A percentile compares a stretch with the other conserved stretches of the same genome.
These are phyloP conservation scores for Amaranthus cruentus DNA, from an alignment of 148 eudicot genomes.

Conservation along the genomic window DNA sequence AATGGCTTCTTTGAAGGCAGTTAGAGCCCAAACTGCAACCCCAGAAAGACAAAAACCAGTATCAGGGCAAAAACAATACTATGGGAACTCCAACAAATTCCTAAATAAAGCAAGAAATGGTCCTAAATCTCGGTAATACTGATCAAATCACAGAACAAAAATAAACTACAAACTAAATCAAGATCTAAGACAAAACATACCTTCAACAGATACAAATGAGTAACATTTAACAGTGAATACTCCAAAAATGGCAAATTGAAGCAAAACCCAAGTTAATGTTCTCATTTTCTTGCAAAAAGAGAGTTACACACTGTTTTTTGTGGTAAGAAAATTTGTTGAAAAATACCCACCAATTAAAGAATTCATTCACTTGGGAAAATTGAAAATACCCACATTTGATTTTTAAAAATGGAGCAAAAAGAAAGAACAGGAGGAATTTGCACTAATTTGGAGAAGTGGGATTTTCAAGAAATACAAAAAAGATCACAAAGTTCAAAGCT, in stretches of 20 bases:
- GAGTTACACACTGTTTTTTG: not conserved
- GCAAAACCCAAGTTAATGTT: constrained; percentile 33
- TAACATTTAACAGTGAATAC: constrained; percentile 33
- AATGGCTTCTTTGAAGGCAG: constrained; percentile 78
- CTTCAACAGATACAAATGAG: constrained; percentile 58
- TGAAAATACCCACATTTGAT: constrained; percentile 3
- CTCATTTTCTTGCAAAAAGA: constrained; percentile 32
- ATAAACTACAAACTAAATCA: not conserved
- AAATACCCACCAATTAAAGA: constrained; percentile 22
- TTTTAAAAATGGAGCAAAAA: not conserved
- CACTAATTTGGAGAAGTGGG: constrained; percentile 27
- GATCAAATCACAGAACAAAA: not conserved
- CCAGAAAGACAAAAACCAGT: constrained; percentile 15
- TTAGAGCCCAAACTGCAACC: constrained; percentile 62
- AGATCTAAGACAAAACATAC: constrained; percentile 49
- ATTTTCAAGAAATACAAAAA: constrained; percentile 19
- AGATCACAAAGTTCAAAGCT: constrained; percentile 7
- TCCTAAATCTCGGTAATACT: not conserved
- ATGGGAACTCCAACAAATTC: not conserved
- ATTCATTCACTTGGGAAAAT: constrained; percentile 15
- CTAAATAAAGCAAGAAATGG: not conserved
- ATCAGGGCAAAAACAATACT: constrained; percentile 12
- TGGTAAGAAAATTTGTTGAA: not conserved
- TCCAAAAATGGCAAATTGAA: constrained; percentile 41
- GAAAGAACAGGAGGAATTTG: constrained; percentile 5